A percentile compares a stretch with the other conserved stretches of the same genome.
phyloP scores from a whole-genome alignment of 2,329 filamentous ascomycete genomes.

The Mariannaea sp. region DNA sequence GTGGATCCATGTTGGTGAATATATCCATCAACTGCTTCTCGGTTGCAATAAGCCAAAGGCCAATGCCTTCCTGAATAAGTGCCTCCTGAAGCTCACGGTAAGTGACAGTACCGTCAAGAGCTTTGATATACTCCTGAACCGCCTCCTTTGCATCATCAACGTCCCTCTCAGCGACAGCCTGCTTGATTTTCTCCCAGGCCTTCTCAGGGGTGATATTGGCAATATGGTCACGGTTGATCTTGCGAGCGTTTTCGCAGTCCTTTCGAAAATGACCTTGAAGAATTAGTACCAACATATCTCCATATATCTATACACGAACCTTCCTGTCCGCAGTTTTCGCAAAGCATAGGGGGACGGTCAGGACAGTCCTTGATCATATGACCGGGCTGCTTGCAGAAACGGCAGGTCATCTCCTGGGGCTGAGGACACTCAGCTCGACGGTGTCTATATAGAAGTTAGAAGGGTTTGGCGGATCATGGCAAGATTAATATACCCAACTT shows the following conservation, averaged over 20 bases:
- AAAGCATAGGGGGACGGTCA: slow-evolving; percentile 57
- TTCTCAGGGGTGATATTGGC: slow-evolving; percentile 56
- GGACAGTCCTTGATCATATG: slow-evolving; percentile 68
- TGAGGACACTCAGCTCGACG: slow-evolving; percentile 45
- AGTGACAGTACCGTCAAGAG: slow-evolving; percentile 57
- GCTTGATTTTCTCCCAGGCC: slow-evolving; percentile 62
- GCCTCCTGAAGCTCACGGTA: slow-evolving; percentile 65
- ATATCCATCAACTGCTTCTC: slow-evolving; percentile 61
- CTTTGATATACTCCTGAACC: slow-evolving; percentile 65
- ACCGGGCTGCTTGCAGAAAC: slow-evolving; percentile 55
- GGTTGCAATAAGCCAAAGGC: slow-evolving; percentile 65
- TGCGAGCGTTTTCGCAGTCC: slow-evolving; percentile 64
- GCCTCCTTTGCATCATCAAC: slow-evolving; percentile 66
- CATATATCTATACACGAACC: slow-evolving; percentile 47
- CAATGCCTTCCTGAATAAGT: slow-evolving; percentile 59
- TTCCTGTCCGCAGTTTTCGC: slow-evolving; percentile 65
- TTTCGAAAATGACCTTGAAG: slow-evolving; percentile 57
- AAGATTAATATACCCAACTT: slow-evolving; percentile 39
- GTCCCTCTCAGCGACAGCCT: slow-evolving; percentile 59
- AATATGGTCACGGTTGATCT: slow-evolving; percentile 58
- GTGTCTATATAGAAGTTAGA: slow-evolving; percentile 33
- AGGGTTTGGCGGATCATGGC: not conserved
- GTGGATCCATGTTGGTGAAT: slow-evolving; percentile 73
- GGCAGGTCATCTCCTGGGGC: slow-evolving; percentile 43
- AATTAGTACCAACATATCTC: slow-evolving; percentile 17